phyloP scores from a whole-genome alignment of 2,329 filamentous ascomycete genomes.

The Ceratocystis diversiconidia region DNA sequence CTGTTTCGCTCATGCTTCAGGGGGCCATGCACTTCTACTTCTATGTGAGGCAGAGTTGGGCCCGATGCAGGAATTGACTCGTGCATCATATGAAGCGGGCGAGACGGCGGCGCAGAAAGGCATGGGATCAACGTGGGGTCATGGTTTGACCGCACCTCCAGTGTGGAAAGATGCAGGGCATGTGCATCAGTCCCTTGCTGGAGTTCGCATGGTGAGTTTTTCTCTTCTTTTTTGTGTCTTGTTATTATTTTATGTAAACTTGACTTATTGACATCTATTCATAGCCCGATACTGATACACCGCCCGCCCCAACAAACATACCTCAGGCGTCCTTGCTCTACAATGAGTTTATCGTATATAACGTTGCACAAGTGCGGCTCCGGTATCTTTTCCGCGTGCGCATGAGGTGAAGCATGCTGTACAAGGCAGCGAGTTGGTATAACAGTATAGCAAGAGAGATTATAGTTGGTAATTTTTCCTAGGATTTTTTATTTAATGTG shows the following conservation, averaged over 20 bases:
- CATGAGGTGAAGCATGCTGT: constrained; percentile 28
- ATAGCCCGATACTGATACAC: constrained; percentile 36
- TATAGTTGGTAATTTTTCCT: background rate
- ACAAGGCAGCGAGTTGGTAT: background rate
- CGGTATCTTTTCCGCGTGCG: constrained; percentile 54
- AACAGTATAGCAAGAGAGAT: background rate
- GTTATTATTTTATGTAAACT: background rate
- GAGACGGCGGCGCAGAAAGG: constrained; percentile 45
- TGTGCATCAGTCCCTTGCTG: constrained; percentile 50
- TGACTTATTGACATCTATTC: background rate
- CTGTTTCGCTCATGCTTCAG: constrained; percentile 48
- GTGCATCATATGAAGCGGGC: constrained; percentile 44
- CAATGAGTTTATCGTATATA: constrained; percentile 63
- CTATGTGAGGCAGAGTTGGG: constrained; percentile 72
- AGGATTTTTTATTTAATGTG: too few relatives aligned
- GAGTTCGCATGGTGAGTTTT: constrained; percentile 51
- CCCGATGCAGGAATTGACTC: constrained; percentile 47
- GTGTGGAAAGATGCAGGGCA: constrained; percentile 63
- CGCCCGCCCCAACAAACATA: constrained; percentile 36
- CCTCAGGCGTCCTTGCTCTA: constrained; percentile 39
- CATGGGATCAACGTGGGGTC: constrained; percentile 54
- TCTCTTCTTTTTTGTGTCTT: background rate
- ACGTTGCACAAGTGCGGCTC: constrained; percentile 53
- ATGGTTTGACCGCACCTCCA: constrained; percentile 48
- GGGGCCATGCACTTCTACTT: constrained; percentile 57